Percentiles rank a stretch among this genome's conserved stretches.
These are phyloP conservation scores for Xylaria sp. DNA, from an alignment of 2,329 filamentous ascomycete species.

Conservation along the genomic window DNA sequence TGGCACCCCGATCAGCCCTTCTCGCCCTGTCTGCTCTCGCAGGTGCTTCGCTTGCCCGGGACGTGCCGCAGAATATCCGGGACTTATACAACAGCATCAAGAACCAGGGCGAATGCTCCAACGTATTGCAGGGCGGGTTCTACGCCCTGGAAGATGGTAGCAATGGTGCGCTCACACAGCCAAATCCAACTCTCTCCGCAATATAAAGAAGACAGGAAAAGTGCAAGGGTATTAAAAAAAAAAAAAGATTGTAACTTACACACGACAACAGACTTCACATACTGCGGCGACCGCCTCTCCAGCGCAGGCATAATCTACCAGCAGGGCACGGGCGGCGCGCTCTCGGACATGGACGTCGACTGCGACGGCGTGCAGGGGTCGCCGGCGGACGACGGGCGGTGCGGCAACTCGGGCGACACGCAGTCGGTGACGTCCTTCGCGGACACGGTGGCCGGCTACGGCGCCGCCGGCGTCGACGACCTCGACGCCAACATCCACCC, in stretches of 20 bases:
- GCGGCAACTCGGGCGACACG: constrained; percentile 56
- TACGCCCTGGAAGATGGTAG: constrained; percentile 53
- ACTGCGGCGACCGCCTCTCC: constrained; percentile 57
- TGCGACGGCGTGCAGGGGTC: constrained; percentile 63
- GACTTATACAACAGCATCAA: constrained; percentile 56
- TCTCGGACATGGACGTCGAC: constrained; percentile 69
- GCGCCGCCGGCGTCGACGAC: constrained; percentile 49
- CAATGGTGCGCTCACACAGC: constrained; percentile 48
- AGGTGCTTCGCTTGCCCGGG: constrained; percentile 38
- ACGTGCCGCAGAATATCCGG: constrained; percentile 55
- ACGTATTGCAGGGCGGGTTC: constrained; percentile 55
- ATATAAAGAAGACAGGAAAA: too few relatives aligned
- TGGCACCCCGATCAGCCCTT: constrained; percentile 38
- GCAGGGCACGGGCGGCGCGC: constrained; percentile 53
- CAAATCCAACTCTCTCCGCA: background rate
- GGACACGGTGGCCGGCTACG: constrained; percentile 50
- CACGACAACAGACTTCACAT: constrained; percentile 43
- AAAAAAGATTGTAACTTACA: background rate
- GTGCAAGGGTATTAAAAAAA: background rate
- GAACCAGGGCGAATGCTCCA: constrained; percentile 52
- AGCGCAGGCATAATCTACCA: constrained; percentile 57
- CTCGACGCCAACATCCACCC: constrained; percentile 60
- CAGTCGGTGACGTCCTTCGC: constrained; percentile 58
- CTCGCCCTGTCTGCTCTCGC: constrained; percentile 38
- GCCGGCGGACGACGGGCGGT: constrained; percentile 55